Conservation (phyloP, 257 asterid genomes). For the Solanum arcanum region DNA sequence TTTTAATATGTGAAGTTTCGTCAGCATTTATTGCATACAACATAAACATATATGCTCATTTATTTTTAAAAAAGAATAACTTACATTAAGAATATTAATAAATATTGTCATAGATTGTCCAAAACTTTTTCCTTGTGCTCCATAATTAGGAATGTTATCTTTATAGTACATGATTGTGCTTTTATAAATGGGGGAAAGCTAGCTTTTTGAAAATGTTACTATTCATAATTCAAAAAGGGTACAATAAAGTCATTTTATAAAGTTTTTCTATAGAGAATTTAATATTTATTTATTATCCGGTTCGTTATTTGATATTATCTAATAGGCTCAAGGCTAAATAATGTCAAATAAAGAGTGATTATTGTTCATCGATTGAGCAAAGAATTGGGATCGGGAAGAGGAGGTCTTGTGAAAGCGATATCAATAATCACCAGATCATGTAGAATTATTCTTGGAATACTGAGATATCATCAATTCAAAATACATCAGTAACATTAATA, state of each 20-base stretch:
- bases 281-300: not conserved
- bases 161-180: not conserved
- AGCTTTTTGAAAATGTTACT: not conserved
- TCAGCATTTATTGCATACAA: not conserved
- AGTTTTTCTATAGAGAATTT: not conserved
- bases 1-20: not conserved
- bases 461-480: fast-evolving
- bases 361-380: not conserved
- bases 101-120: not conserved
- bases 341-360: not conserved
- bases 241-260: not conserved
- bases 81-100: not conserved
- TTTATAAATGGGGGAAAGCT: not conserved
- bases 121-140: not conserved
- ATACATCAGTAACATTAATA: not conserved
- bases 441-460: not conserved
- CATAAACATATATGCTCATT: not conserved
- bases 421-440: not conserved
- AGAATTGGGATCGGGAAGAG: not conserved
- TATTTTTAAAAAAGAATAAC: not conserved
- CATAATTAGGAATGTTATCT: not conserved
- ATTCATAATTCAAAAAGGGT: not conserved
- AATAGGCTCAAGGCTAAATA: not conserved
- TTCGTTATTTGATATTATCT: fast-evolving
- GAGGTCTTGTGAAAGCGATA: not conserved